A percentile compares a stretch with the other conserved stretches of the same genome.
Evolutionary conservation across 371 early-diverging fungal species (phyloP).

Genomic region (Mortierella polycephala): DNA sequence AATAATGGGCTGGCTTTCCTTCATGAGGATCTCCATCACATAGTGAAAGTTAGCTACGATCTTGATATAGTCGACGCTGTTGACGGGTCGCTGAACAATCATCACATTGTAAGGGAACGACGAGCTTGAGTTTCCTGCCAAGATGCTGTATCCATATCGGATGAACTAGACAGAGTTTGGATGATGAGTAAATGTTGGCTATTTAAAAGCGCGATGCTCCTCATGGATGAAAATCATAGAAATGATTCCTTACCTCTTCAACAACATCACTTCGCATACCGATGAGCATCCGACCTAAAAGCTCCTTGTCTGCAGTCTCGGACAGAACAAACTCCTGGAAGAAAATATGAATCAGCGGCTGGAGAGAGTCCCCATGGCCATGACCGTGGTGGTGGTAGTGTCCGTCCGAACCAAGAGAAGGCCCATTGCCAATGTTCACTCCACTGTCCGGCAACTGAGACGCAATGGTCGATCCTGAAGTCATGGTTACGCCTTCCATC

Average conservation of each 20-base stretch:
- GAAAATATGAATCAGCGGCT: constrained; percentile 64
- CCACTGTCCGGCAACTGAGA: constrained; percentile 5
- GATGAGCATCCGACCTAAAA: constrained; percentile 47
- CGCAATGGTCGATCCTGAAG: constrained; percentile 1
- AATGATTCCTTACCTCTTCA: constrained; percentile 32
- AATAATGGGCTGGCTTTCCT: constrained; percentile 48
- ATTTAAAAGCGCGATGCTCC: neutral
- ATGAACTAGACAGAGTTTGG: constrained; percentile 31
- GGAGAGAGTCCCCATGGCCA: constrained; percentile 52
- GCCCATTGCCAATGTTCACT: neutral
- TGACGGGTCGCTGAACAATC: constrained; percentile 49
- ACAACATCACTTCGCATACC: constrained; percentile 46
- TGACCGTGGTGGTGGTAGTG: neutral
- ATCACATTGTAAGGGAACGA: constrained; percentile 63
- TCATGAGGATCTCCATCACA: constrained; percentile 65
- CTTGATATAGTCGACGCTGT: constrained; percentile 46
- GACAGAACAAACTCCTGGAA: constrained; percentile 65
- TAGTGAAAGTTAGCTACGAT: constrained; percentile 63
- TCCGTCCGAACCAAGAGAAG: neutral
- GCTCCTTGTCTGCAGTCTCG: constrained; percentile 54
- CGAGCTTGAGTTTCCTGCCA: constrained; percentile 22
- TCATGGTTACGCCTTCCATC: constrained; percentile 46
- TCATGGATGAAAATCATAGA: too few relatives aligned
- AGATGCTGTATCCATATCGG: constrained; percentile 44
- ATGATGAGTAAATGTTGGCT: neutral